phyloP scores from a whole-genome alignment of 306 rosid genomes.

The Cucumis melo region DNA sequence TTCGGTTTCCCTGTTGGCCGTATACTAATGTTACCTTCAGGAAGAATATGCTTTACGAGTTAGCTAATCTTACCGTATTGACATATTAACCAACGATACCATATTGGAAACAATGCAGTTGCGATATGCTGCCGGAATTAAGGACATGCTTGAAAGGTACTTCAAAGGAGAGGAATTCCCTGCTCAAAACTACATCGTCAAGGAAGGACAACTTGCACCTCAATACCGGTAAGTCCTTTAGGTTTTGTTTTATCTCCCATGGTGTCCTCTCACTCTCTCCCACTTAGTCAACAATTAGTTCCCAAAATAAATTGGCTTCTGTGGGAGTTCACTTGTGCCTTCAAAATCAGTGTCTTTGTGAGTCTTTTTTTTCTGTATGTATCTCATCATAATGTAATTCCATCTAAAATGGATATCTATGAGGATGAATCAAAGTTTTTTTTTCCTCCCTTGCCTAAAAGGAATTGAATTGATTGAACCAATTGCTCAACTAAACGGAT shows the following conservation, averaged over 20 bases:
- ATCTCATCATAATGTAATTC: neutral
- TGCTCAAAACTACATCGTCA: constrained; percentile 79
- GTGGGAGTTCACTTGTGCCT: neutral
- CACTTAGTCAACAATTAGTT: neutral
- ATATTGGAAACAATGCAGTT: constrained; percentile 26
- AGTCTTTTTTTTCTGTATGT: neutral
- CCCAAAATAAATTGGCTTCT: neutral
- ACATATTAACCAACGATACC: neutral
- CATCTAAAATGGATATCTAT: neutral
- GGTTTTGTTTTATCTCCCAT: neutral
- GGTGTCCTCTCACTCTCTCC: neutral
- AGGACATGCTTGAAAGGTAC: constrained; percentile 88
- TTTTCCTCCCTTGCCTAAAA: neutral
- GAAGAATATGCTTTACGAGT: too few relatives aligned
- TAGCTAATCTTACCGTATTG: too few relatives aligned
- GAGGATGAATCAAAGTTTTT: neutral
- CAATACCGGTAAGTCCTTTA: constrained; percentile 46
- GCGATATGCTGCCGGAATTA: constrained; percentile 83
- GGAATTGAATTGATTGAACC: neutral
- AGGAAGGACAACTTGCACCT: constrained; percentile 77
- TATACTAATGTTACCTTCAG: too few relatives aligned
- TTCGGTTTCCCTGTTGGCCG: too few relatives aligned
- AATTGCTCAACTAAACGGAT: neutral
- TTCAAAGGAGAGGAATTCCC: constrained; percentile 92
- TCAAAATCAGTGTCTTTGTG: neutral